Evolutionary conservation across 176 grass and related monocot species (phyloP).

Genomic region (Oryza brachyantha): DNA sequence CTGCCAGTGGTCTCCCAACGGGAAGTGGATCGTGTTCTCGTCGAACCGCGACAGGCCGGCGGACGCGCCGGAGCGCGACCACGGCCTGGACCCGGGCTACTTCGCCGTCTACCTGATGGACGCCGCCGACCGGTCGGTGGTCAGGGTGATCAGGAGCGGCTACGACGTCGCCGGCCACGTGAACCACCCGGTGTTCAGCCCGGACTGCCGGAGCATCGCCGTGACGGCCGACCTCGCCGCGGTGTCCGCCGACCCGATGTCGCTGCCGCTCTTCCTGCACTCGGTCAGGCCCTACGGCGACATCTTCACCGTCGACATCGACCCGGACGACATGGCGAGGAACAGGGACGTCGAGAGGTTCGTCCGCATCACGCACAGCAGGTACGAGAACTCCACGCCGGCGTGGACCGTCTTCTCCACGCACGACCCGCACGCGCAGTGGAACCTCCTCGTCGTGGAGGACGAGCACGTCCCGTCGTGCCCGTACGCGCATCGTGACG

Average conservation of each 20-base stretch:
- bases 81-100: slow-evolving; percentile 22
- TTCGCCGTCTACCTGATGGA: slow-evolving; percentile 23
- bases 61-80: neutral
- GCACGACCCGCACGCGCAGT: slow-evolving; percentile 19
- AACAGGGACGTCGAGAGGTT: slow-evolving; percentile 27
- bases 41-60: slow-evolving; percentile 25
- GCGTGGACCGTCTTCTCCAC: slow-evolving; percentile 41
- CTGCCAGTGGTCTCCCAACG: slow-evolving; percentile 40
- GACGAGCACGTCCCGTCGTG: neutral
- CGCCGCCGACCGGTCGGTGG: neutral
- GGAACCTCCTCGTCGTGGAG: slow-evolving; percentile 26
- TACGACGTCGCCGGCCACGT: slow-evolving; percentile 21
- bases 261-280: slow-evolving; percentile 38
- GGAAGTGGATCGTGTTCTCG: slow-evolving; percentile 53
- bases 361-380: slow-evolving; percentile 38
- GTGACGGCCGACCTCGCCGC: slow-evolving; percentile 41
- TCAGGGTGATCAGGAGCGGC: slow-evolving; percentile 30
- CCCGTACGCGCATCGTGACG: slow-evolving; percentile 27
- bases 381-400: slow-evolving; percentile 34
- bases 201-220: slow-evolving; percentile 32
- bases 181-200: slow-evolving; percentile 53
- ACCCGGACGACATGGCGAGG: slow-evolving; percentile 11
- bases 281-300: slow-evolving; percentile 39
- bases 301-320: slow-evolving; percentile 32
- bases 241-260: slow-evolving; percentile 41